phyloP scores from a whole-genome alignment of 1,284 basidiomycete genomes.

The Microbotryum saponariae region DNA sequence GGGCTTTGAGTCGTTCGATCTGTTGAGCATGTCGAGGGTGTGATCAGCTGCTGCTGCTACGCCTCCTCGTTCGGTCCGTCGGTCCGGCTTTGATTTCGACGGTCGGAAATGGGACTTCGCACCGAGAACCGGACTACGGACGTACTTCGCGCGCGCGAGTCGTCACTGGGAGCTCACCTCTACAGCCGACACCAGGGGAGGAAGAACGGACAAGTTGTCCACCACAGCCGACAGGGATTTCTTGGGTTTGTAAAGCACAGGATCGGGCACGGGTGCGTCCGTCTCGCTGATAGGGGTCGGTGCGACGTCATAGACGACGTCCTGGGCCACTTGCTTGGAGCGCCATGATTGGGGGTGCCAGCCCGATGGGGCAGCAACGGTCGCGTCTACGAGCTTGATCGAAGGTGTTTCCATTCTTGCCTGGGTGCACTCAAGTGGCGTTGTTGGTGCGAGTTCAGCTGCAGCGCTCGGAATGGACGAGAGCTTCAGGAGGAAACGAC shows the following conservation, averaged over 20 bases:
- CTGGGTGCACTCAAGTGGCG: too few species aligned
- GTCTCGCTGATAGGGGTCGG: not conserved
- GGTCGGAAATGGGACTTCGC: constrained; percentile 1
- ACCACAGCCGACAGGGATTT: constrained; percentile 50
- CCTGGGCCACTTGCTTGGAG: constrained; percentile 60
- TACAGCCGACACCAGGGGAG: constrained; percentile 78
- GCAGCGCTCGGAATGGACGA: too few species aligned
- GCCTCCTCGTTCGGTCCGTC: constrained; percentile 2
- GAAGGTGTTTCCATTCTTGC: too few species aligned
- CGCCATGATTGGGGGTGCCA: constrained; percentile 58
- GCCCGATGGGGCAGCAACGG: too few species aligned
- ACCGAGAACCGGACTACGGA: not conserved
- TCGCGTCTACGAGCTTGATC: too few species aligned
- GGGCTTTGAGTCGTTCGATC: constrained; percentile 77
- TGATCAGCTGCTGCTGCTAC: not conserved
- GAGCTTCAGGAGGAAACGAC: too few species aligned
- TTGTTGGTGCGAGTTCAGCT: too few species aligned
- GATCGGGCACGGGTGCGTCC: constrained; percentile 32
- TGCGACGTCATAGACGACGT: constrained; percentile 20
- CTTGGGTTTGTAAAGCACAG: constrained; percentile 44
- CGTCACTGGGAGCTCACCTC: constrained; percentile 55
- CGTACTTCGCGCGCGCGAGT: not conserved
- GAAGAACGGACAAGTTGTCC: constrained; percentile 63
- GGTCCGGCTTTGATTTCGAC: constrained; percentile 7
- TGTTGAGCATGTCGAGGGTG: constrained; percentile 38